Percentiles rank a stretch among this genome's conserved stretches.
Evolutionary conservation across 1,284 basidiomycete genomes (phyloP).

Genomic region (Microbotryum lychnidis-dioicae): DNA sequence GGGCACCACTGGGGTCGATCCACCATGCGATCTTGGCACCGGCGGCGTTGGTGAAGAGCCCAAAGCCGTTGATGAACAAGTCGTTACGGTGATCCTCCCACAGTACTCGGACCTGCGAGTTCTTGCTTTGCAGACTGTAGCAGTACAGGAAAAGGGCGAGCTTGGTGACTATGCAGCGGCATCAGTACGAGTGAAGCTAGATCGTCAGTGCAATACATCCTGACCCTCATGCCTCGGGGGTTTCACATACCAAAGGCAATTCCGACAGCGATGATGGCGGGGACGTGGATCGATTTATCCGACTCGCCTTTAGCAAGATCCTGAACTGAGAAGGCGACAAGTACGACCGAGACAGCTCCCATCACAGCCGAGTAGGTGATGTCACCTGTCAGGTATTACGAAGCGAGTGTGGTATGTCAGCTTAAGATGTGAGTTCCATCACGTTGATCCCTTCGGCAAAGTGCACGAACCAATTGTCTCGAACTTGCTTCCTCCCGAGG

Average conservation of each 20-base stretch:
- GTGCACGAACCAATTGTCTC: conserved; percentile 6
- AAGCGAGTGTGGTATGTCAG: too few relatives aligned
- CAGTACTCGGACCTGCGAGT: conserved; percentile 82
- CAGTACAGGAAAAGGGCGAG: conserved; percentile 80
- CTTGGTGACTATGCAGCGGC: conserved; percentile 58
- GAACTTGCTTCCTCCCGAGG: conserved; percentile 14
- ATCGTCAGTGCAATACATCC: background rate
- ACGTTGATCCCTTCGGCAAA: background rate
- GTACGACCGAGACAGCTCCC: conserved; percentile 73
- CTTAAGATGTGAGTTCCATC: background rate
- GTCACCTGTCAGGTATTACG: conserved; percentile 50
- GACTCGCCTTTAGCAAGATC: conserved; percentile 39
- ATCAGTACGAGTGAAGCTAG: background rate
- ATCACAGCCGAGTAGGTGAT: conserved; percentile 64
- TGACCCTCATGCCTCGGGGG: background rate
- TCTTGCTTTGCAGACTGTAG: conserved; percentile 62
- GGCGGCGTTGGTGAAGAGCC: conserved; percentile 77
- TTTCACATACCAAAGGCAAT: conserved; percentile 61
- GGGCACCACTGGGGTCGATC: conserved; percentile 72
- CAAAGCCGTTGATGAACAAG: conserved; percentile 45
- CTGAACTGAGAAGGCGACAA: conserved; percentile 46
- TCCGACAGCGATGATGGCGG: conserved; percentile 72
- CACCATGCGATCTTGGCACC: conserved; percentile 82
- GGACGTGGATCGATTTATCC: conserved; percentile 64
- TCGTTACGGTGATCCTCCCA: conserved; percentile 74